phyloP scores from a whole-genome alignment of 257 asterid species.

The Primulina huaijiensis region DNA sequence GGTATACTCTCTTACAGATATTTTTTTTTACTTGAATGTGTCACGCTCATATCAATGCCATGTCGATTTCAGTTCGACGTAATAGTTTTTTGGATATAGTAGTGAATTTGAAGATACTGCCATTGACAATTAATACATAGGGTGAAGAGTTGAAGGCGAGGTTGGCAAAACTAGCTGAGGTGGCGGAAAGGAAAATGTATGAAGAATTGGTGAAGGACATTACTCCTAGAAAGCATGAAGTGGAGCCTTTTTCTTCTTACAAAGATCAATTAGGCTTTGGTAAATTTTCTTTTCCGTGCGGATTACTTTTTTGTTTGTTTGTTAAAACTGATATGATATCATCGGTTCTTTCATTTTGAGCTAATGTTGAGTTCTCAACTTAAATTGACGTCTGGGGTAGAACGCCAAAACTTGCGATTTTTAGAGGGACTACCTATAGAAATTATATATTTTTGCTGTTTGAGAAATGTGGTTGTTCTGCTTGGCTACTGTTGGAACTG shows the following conservation, averaged over 20 bases:
- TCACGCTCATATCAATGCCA: neutral
- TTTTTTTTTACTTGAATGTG: neutral
- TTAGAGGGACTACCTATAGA: neutral
- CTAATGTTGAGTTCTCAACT: neutral
- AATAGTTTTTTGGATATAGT: neutral
- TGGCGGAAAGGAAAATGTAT: constrained; percentile 77
- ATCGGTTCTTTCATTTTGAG: neutral
- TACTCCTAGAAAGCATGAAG: constrained; percentile 58
- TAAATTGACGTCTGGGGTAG: neutral
- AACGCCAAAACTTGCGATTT: neutral
- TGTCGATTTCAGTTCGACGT: neutral
- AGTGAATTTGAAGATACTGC: neutral
- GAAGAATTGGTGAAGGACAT: constrained; percentile 85
- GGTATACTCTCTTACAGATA: constrained; percentile 31
- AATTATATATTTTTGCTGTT: neutral
- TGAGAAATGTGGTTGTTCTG: neutral
- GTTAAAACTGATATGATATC: neutral
- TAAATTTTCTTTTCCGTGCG: constrained; percentile 17
- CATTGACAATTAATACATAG: constrained; percentile 24
- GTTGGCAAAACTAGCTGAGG: constrained; percentile 68
- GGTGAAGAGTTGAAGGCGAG: constrained; percentile 71
- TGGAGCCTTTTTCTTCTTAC: constrained; percentile 92
- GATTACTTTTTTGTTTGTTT: neutral
- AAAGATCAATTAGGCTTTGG: constrained; percentile 96
- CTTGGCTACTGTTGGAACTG: neutral